These are phyloP conservation scores for Pichia sp. DNA, from an alignment of 1,139 yeast species.

Conservation along the genomic window DNA sequence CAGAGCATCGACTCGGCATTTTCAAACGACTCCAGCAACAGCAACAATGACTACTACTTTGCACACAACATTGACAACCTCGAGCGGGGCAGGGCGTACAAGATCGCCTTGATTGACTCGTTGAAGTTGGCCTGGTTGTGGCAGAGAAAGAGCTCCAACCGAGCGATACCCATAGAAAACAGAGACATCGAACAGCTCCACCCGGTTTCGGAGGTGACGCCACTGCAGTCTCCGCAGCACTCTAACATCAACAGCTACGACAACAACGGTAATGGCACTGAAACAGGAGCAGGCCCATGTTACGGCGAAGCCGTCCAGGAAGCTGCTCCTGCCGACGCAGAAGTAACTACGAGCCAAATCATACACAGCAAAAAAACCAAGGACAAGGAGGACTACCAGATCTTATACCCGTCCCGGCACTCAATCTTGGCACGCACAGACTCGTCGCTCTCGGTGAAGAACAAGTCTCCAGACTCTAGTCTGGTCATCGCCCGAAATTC, in stretches of 20 bases:
- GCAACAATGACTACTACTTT: constrained; percentile 19
- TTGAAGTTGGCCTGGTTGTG: constrained; percentile 26
- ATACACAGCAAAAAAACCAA: background rate
- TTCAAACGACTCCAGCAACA: constrained; percentile 12
- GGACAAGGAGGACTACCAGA: background rate
- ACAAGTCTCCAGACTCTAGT: background rate
- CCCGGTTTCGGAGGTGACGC: constrained; percentile 1
- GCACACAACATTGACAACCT: constrained; percentile 27
- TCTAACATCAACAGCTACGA: background rate
- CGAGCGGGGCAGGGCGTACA: constrained; percentile 26
- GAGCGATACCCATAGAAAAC: background rate
- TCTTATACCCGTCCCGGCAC: constrained; percentile 1
- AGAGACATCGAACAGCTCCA: constrained; percentile 10
- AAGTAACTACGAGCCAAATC: background rate
- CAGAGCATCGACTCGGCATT: background rate
- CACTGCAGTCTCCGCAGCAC: constrained; percentile 5
- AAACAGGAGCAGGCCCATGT: background rate
- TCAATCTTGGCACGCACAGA: background rate
- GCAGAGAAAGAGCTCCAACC: constrained; percentile 7
- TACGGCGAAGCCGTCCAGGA: background rate
- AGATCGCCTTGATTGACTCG: constrained; percentile 31
- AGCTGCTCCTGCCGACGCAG: background rate
- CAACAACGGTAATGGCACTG: background rate
- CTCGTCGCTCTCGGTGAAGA: background rate
- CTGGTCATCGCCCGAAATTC: background rate